These are phyloP conservation scores for Conringia planisiliqua DNA, from an alignment of 345 rosid genomes.

Conservation along the genomic window DNA sequence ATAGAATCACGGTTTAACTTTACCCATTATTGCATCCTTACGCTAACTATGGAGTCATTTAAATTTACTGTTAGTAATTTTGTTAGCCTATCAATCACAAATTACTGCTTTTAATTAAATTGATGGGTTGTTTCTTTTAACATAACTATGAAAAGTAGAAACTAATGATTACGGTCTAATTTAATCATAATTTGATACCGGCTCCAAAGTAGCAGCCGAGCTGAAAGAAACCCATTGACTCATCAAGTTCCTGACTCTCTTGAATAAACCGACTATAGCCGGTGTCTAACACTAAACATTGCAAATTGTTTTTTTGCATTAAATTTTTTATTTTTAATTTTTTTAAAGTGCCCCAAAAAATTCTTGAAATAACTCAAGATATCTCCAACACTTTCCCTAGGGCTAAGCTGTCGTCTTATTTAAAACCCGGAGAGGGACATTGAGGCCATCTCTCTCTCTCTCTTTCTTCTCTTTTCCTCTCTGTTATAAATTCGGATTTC, in stretches of 20 bases:
- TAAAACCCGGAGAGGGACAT: slow-evolving; percentile 26
- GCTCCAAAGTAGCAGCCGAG: slow-evolving; percentile 24
- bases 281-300: not conserved
- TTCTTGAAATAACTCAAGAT: slow-evolving; percentile 12
- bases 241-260: not conserved
- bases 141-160: not conserved
- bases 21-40: not conserved
- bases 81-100: too few relatives aligned
- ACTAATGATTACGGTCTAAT: not conserved
- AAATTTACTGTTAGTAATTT: too few relatives aligned
- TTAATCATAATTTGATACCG: not conserved
- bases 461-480: not conserved
- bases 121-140: not conserved
- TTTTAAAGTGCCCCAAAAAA: not conserved
- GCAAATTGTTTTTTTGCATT: not conserved
- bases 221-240: not conserved
- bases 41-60: not conserved
- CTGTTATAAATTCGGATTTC: not conserved
- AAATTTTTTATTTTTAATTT: not conserved
- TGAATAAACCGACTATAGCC: slow-evolving; percentile 11
- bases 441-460: slow-evolving; percentile 21
- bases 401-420: slow-evolving; percentile 35
- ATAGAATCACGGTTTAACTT: not conserved
- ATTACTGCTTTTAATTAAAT: too few relatives aligned
- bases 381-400: slow-evolving; percentile 23